Conservation (phyloP, 768 basidiomycete species). For the Pisolithus orientalis region DNA sequence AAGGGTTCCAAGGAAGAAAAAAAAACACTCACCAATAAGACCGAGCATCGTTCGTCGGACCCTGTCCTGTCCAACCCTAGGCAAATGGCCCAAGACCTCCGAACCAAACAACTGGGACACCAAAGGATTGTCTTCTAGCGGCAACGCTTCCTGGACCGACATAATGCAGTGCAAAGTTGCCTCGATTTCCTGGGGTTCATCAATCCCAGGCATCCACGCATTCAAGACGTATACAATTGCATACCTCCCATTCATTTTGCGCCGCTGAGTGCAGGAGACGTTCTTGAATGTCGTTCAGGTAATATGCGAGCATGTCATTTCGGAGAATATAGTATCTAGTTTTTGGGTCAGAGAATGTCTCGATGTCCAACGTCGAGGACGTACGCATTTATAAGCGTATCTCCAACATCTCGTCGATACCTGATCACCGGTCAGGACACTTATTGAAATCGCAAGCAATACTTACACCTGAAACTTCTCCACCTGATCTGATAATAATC, state of each 20-base stretch:
- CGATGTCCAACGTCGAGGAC: conserved; percentile 17
- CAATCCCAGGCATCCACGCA: neutral
- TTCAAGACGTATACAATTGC: neutral
- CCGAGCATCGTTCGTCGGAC: conserved; percentile 69
- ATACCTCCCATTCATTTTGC: conserved; percentile 69
- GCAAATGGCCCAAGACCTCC: conserved; percentile 62
- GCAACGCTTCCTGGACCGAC: conserved; percentile 83
- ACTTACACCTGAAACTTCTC: conserved; percentile 77
- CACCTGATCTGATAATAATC: conserved; percentile 50
- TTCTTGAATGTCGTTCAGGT: conserved; percentile 55
- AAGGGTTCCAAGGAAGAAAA: neutral
- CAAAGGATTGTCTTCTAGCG: conserved; percentile 46
- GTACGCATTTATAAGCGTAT: conserved; percentile 84
- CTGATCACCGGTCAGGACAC: conserved; percentile 30
- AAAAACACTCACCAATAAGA: conserved; percentile 56
- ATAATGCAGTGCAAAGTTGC: conserved; percentile 81
- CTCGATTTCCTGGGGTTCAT: conserved; percentile 63
- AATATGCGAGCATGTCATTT: conserved; percentile 71
- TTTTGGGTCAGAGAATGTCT: conserved; percentile 5
- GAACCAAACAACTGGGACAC: conserved; percentile 65
- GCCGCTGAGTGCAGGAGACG: conserved; percentile 42
- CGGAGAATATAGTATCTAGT: conserved; percentile 82
- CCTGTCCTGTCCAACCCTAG: conserved; percentile 55
- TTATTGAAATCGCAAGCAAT: neutral
- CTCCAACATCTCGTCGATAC: conserved; percentile 81